A percentile compares a stretch with the other conserved stretches of the same genome.
phyloP scores from a whole-genome alignment of 768 basidiomycete genomes.

The Termitomyces sp. region DNA sequence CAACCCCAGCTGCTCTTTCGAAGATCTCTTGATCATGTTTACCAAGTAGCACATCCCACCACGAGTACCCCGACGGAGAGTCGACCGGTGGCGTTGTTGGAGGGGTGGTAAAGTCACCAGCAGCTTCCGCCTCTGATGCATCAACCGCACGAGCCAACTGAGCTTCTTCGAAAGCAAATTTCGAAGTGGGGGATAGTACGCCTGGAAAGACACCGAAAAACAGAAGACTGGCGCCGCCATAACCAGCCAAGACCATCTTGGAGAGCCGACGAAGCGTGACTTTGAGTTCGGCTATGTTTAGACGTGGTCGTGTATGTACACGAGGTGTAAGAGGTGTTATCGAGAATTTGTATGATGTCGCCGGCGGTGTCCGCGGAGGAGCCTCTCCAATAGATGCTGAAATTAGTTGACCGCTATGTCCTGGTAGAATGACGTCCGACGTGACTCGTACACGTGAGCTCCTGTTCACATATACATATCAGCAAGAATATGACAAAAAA shows the following conservation, averaged over 20 bases:
- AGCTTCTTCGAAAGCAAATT: slow-evolving; percentile 54
- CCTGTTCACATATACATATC: slow-evolving; percentile 18
- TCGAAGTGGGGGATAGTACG: slow-evolving; percentile 30
- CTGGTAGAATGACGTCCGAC: slow-evolving; percentile 67
- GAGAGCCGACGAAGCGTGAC: slow-evolving; percentile 72
- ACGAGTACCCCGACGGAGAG: slow-evolving; percentile 48
- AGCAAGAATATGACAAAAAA: neutral
- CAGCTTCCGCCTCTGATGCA: slow-evolving; percentile 66
- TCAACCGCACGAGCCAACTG: slow-evolving; percentile 64
- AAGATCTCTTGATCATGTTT: slow-evolving; percentile 84
- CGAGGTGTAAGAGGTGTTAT: slow-evolving; percentile 8
- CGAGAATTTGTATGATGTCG: slow-evolving; percentile 22
- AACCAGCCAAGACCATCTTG: slow-evolving; percentile 81
- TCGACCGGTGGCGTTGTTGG: slow-evolving; percentile 16
- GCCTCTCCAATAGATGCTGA: slow-evolving; percentile 79
- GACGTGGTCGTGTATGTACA: slow-evolving; percentile 11
- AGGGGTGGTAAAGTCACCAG: slow-evolving; percentile 33
- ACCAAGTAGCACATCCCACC: slow-evolving; percentile 82
- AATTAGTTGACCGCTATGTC: slow-evolving; percentile 67
- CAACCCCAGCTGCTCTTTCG: slow-evolving; percentile 49
- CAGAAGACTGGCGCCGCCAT: slow-evolving; percentile 76
- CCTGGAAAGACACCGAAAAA: slow-evolving; percentile 69
- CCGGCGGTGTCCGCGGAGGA: slow-evolving; percentile 26
- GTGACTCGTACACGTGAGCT: slow-evolving; percentile 69
- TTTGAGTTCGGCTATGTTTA: slow-evolving; percentile 52